These are phyloP conservation scores for Phytophthora europaea DNA, from an alignment of 352 stramenopile species.

Conservation along the genomic window DNA sequence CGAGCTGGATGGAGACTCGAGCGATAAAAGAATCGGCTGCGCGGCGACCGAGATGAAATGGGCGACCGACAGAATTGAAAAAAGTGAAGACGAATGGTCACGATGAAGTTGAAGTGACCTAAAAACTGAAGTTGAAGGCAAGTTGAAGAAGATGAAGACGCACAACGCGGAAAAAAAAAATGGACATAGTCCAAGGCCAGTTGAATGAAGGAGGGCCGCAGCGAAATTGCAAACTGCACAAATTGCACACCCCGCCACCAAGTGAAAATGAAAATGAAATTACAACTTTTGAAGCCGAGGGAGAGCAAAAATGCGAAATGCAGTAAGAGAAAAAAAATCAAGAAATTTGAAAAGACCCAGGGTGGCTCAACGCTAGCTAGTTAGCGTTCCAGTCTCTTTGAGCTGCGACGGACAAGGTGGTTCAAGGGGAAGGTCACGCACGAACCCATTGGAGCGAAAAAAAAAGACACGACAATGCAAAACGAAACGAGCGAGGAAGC, in stretches of 20 bases:
- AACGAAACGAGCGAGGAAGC: constrained; percentile 11
- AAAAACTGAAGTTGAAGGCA: constrained; percentile 41
- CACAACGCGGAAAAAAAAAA: constrained; percentile 34
- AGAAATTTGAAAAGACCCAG: constrained; percentile 43
- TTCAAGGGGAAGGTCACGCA: constrained; percentile 14
- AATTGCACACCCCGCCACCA: constrained; percentile 36
- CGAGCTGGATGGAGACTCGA: constrained; percentile 48
- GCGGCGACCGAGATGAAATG: constrained; percentile 39
- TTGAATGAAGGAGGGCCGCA: constrained; percentile 44
- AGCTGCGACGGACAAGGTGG: constrained; percentile 11
- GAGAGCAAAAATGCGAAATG: constrained; percentile 45
- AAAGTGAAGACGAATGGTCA: constrained; percentile 45
- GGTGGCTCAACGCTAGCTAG: constrained; percentile 26
- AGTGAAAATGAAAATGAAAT: constrained; percentile 54
- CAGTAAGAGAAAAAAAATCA: constrained; percentile 47
- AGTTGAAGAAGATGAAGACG: constrained; percentile 25
- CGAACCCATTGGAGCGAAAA: constrained; percentile 15
- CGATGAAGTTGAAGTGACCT: constrained; percentile 44
- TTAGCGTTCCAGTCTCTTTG: constrained; percentile 27
- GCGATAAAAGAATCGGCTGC: constrained; percentile 41
- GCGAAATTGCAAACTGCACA: constrained; percentile 48
- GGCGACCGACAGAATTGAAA: constrained; percentile 36
- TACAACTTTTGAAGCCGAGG: constrained; percentile 54
- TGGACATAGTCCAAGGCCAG: constrained; percentile 34
- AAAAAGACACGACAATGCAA: constrained; percentile 12